Conservation (phyloP, 2,329 filamentous ascomycete species). For the Talaromyces sp. region DNA sequence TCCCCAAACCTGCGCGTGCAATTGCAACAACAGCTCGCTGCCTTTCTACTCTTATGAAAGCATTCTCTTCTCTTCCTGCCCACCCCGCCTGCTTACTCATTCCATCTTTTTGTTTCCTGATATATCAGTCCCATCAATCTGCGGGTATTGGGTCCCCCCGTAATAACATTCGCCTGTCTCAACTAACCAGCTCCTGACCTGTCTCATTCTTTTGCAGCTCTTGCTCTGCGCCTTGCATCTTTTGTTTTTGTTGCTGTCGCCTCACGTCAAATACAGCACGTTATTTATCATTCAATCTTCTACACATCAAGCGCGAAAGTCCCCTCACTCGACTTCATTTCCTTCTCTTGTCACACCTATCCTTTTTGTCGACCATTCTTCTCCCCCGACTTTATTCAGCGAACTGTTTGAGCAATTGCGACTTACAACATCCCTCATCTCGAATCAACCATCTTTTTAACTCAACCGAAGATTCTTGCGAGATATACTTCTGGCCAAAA, state of each 20-base stretch:
- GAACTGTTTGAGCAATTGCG: not conserved
- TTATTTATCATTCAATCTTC: conserved; percentile 5
- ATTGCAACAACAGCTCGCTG: not conserved
- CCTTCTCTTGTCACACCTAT: not conserved
- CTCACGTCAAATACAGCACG: not conserved
- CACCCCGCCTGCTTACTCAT: not conserved
- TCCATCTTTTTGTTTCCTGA: not conserved
- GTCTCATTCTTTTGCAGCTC: conserved; percentile 14
- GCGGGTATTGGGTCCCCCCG: not conserved
- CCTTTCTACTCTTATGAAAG: not conserved
- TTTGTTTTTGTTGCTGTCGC: not conserved
- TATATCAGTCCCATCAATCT: conserved; percentile 7
- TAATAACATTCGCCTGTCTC: not conserved
- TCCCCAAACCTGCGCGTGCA: not conserved
- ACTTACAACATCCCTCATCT: not conserved
- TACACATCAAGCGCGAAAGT: not conserved
- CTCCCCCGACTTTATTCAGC: not conserved
- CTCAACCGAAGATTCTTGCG: not conserved
- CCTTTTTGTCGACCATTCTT: not conserved
- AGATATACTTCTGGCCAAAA: not conserved
- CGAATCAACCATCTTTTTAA: not conserved
- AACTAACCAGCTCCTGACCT: conserved; percentile 1
- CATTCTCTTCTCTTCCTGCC: not conserved
- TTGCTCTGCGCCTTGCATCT: conserved; percentile 15
- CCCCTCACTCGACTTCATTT: not conserved